Percentiles rank a stretch among this genome's conserved stretches.
Conservation (phyloP, 1,139 yeast genomes). For the Eremothecium sinecaudum region DNA sequence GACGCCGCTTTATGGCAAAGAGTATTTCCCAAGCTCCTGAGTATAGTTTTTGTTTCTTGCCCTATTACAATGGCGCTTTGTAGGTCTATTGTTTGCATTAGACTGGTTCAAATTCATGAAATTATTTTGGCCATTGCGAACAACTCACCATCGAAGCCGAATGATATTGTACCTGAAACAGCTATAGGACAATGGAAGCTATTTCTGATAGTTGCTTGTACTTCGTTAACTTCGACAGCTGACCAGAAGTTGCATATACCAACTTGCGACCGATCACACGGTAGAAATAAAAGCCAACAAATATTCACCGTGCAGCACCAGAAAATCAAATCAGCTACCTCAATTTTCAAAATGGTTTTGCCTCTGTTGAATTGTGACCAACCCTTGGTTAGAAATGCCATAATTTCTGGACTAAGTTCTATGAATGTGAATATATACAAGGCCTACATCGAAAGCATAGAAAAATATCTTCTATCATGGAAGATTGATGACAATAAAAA, state of each 20-base stretch:
- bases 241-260: conserved; percentile 71
- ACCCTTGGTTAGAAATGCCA: conserved; percentile 68
- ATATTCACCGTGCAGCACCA: conserved; percentile 79
- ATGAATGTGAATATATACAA: conserved; percentile 82
- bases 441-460: conserved; percentile 71
- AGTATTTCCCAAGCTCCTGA: conserved; percentile 67
- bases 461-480: conserved; percentile 55
- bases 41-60: conserved; percentile 65
- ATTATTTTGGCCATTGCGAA: conserved; percentile 57
- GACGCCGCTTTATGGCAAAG: conserved; percentile 95
- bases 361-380: conserved; percentile 72
- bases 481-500: conserved; percentile 33
- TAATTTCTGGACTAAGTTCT: conserved; percentile 78
- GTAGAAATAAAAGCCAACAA: conserved; percentile 58
- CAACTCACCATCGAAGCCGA: conserved; percentile 26
- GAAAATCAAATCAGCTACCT: conserved; percentile 84
- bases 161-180: conserved; percentile 56
- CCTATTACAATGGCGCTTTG: conserved; percentile 93
- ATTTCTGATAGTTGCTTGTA: conserved; percentile 82
- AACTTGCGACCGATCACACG: conserved; percentile 27
- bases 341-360: conserved; percentile 78
- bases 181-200: conserved; percentile 83
- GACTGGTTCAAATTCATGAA: conserved; percentile 86
- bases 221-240: conserved; percentile 80
- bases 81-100: conserved; percentile 81